Evolutionary conservation across 1,284 basidiomycete genomes (phyloP).

Genomic region (Malassezia caprae): DNA sequence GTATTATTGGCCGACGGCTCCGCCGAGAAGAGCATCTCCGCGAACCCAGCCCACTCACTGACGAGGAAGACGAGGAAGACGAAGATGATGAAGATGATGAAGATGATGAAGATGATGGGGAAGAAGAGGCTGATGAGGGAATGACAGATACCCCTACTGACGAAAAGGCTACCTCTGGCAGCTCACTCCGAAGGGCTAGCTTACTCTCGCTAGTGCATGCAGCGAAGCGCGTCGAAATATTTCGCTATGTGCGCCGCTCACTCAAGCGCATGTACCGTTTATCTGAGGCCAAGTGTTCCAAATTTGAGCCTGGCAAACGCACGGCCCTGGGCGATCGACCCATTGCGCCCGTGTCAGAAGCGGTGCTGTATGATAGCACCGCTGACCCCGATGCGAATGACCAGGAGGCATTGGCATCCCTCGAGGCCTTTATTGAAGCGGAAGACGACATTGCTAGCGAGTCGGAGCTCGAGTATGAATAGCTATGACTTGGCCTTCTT

Average conservation of each 20-base stretch:
- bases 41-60: constrained; percentile 14
- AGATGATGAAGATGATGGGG: constrained; percentile 15
- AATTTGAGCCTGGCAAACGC: constrained; percentile 22
- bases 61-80: constrained; percentile 14
- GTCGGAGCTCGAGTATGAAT: constrained; percentile 4
- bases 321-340: not conserved
- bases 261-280: constrained; percentile 38
- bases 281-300: constrained; percentile 27
- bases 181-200: constrained; percentile 4
- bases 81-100: constrained; percentile 8
- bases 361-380: not conserved
- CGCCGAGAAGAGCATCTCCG: constrained; percentile 23
- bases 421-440: constrained; percentile 5
- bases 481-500: constrained; percentile 30
- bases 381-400: not conserved
- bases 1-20: constrained; percentile 13
- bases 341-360: not conserved
- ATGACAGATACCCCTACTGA: not conserved
- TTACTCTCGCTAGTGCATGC: constrained; percentile 18
- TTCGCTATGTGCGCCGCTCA: constrained; percentile 27
- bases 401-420: constrained; percentile 10
- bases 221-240: constrained; percentile 27
- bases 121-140: not conserved
- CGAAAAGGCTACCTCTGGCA: not conserved
- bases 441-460: not conserved